Evolutionary conservation across 345 rosid species (phyloP).

Genomic region (Nephelium lappaceum): DNA sequence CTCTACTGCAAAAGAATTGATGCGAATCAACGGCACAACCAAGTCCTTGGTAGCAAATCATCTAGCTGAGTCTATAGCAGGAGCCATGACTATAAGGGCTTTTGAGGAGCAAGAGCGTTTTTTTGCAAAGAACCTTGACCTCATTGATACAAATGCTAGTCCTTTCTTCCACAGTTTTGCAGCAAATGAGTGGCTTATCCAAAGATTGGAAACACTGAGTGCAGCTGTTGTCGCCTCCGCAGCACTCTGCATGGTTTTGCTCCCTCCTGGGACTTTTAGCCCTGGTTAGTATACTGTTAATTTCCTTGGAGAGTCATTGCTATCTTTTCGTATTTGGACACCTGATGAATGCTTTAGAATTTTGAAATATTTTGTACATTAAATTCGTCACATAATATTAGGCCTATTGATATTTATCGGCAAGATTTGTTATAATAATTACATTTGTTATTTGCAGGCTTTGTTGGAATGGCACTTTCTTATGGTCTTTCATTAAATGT

Average conservation of each 20-base stretch:
- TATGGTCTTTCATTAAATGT: slow-evolving; percentile 86
- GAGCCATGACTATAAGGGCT: slow-evolving; percentile 87
- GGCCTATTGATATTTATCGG: neutral
- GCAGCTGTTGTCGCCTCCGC: slow-evolving; percentile 79
- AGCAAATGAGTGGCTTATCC: slow-evolving; percentile 93
- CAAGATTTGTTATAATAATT: neutral
- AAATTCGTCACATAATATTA: neutral
- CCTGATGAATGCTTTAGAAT: neutral
- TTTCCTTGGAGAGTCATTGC: neutral
- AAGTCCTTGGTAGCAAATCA: slow-evolving; percentile 92
- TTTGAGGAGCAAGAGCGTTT: slow-evolving; percentile 88
- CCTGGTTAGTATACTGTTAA: slow-evolving; percentile 51
- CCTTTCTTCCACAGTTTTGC: slow-evolving; percentile 90
- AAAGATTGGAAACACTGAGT: slow-evolving; percentile 74
- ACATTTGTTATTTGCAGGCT: slow-evolving; percentile 56
- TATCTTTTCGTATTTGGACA: neutral
- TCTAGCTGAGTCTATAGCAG: slow-evolving; percentile 90
- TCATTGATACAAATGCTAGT: slow-evolving; percentile 81
- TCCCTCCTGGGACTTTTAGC: slow-evolving; percentile 90
- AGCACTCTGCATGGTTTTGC: slow-evolving; percentile 91
- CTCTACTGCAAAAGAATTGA: slow-evolving; percentile 81
- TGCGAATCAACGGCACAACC: slow-evolving; percentile 91
- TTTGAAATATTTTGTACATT: neutral
- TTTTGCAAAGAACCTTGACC: slow-evolving; percentile 67
- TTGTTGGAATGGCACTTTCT: slow-evolving; percentile 97